phyloP scores from a whole-genome alignment of 345 rosid genomes.

The Ceriops tagal region DNA sequence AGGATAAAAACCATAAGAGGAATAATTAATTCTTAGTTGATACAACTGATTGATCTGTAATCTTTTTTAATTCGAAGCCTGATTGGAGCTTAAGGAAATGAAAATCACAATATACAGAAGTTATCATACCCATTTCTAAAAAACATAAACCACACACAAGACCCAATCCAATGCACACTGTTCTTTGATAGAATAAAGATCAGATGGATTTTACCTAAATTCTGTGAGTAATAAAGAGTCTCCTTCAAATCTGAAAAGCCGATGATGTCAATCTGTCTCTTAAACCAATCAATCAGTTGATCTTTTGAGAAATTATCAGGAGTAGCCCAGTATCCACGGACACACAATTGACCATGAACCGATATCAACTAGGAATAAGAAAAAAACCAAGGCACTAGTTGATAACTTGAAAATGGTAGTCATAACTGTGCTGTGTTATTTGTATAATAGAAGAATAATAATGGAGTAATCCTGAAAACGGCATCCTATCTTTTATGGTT shows the following conservation, averaged over 20 bases:
- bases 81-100: neutral
- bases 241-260: constrained; percentile 65
- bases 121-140: neutral
- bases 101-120: neutral
- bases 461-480: no score
- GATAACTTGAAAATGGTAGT: constrained; percentile 6
- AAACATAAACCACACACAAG: neutral
- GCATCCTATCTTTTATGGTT: neutral
- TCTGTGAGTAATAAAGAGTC: constrained; percentile 64
- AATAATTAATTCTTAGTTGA: neutral
- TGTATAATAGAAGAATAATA: no score
- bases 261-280: constrained; percentile 44
- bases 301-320: constrained; percentile 47
- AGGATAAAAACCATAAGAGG: no score
- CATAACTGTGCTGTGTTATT: neutral
- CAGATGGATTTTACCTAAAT: constrained; percentile 43
- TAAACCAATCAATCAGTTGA: constrained; percentile 56
- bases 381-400: constrained; percentile 1
- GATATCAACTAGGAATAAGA: constrained; percentile 49
- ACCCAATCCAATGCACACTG: neutral
- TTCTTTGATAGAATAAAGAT: neutral
- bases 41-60: neutral
- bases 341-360: constrained; percentile 53
- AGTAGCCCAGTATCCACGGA: constrained; percentile 84
- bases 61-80: neutral